Conservation (phyloP, 75 land plant species). For the Isoetes taiwanensis region DNA sequence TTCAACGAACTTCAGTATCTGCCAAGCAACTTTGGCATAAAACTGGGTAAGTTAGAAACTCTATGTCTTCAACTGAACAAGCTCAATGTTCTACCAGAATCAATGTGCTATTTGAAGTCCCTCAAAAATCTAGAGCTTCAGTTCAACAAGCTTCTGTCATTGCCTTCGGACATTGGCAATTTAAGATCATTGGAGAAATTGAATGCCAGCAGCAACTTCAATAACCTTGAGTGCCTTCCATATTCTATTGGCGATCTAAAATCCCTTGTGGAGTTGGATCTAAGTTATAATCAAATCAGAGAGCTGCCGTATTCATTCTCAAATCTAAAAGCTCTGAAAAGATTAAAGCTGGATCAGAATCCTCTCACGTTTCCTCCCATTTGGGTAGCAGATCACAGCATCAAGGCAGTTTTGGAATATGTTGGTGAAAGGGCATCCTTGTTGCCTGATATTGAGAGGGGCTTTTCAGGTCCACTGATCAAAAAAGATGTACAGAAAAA, state of each 20-base stretch:
- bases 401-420: slow-evolving; percentile 41
- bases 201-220: slow-evolving; percentile 68
- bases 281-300: slow-evolving; percentile 86
- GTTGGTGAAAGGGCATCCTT: slow-evolving; percentile 49
- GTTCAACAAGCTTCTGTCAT: slow-evolving; percentile 52
- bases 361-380: slow-evolving; percentile 58
- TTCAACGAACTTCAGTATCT: slow-evolving; percentile 49
- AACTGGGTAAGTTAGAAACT: slow-evolving; percentile 37
- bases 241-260: slow-evolving; percentile 56
- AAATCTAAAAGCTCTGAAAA: slow-evolving; percentile 39
- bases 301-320: slow-evolving; percentile 63
- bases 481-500: too few relatives aligned
- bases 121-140: slow-evolving; percentile 51
- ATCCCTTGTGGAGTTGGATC: slow-evolving; percentile 58
- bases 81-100: slow-evolving; percentile 39
- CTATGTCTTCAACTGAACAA: slow-evolving; percentile 66
- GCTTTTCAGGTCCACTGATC: too few relatives aligned
- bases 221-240: slow-evolving; percentile 50
- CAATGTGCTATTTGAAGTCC: slow-evolving; percentile 43
- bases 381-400: slow-evolving; percentile 40
- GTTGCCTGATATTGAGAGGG: too few relatives aligned
- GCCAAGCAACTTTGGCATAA: slow-evolving; percentile 50
- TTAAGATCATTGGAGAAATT: slow-evolving; percentile 44
- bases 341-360: slow-evolving; percentile 62
- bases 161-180: slow-evolving; percentile 61